phyloP scores from a whole-genome alignment of 257 asterid species.

The Primulina eburnea region DNA sequence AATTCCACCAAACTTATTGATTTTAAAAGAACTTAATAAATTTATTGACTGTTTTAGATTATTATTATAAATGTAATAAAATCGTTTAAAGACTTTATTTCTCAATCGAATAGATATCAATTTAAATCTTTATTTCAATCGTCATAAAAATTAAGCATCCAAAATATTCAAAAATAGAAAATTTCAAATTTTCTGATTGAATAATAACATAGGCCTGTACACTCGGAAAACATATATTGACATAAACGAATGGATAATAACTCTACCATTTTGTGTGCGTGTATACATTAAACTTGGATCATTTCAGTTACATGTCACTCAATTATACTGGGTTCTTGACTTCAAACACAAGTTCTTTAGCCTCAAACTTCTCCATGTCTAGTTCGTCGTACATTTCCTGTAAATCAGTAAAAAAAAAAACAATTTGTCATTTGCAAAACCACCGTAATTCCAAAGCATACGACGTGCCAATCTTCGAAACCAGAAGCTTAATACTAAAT shows the following conservation, averaged over 20 bases:
- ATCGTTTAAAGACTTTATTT: no score
- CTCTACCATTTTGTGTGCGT: conserved; percentile 30
- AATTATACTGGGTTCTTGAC: conserved; percentile 31
- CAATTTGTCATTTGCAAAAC: neutral
- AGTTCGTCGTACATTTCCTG: conserved; percentile 38
- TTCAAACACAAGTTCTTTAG: conserved; percentile 27
- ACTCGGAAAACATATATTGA: conserved; percentile 27
- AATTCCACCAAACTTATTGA: no score
- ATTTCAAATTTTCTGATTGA: no score
- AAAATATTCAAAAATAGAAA: no score
- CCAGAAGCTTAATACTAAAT: neutral
- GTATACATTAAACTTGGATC: conserved; percentile 32
- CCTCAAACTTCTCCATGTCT: conserved; percentile 37
- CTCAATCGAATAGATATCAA: no score
- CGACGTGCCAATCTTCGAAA: neutral
- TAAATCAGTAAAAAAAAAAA: conserved; percentile 22
- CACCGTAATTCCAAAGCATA: neutral
- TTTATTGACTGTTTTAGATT: neutral
- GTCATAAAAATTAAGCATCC: no score
- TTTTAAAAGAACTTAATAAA: neutral
- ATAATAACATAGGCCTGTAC: conserved; percentile 19
- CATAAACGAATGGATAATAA: conserved; percentile 34
- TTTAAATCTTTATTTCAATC: no score
- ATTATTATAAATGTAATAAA: no score
- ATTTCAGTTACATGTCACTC: neutral